Evolutionary conservation across 2,329 filamentous ascomycete genomes (phyloP).

Genomic region (Drechslerella stenobrocha): DNA sequence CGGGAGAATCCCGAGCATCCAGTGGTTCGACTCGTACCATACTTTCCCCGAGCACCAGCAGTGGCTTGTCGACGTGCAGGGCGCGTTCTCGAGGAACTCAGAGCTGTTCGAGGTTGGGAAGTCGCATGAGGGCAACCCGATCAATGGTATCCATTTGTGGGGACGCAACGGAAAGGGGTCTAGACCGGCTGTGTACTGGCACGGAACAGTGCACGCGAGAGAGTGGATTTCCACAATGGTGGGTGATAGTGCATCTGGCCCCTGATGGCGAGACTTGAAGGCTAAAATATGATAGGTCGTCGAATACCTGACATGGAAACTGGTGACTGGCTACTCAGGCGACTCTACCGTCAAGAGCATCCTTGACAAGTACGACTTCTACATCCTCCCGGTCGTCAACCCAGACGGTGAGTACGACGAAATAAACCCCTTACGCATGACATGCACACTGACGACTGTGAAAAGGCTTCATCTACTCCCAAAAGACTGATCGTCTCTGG

Average conservation of each 20-base stretch:
- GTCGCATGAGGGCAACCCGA: constrained; percentile 58
- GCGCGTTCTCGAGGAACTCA: constrained; percentile 58
- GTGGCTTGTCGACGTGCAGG: constrained; percentile 60
- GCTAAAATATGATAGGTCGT: constrained; percentile 53
- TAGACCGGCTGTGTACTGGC: constrained; percentile 60
- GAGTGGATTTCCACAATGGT: constrained; percentile 64
- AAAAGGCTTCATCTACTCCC: constrained; percentile 63
- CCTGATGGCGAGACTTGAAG: too few relatives aligned
- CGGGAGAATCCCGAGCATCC: constrained; percentile 9
- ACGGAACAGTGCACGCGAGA: constrained; percentile 64
- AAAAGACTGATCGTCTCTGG: constrained; percentile 64
- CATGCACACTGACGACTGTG: not conserved
- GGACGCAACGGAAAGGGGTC: constrained; percentile 53
- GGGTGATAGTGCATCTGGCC: not conserved
- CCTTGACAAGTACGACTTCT: constrained; percentile 67
- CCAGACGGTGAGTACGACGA: constrained; percentile 58
- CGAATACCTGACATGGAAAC: constrained; percentile 62
- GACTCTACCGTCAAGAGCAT: constrained; percentile 47
- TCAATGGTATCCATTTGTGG: constrained; percentile 61
- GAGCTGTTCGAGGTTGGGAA: constrained; percentile 60
- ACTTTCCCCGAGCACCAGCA: constrained; percentile 60
- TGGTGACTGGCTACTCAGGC: constrained; percentile 58
- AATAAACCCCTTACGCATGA: not conserved
- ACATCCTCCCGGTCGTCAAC: constrained; percentile 67
- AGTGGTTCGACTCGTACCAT: constrained; percentile 63